Evolutionary conservation across 164 flowering plant species (phyloP), one percentile per base, ranked within the genome.

Genomic region (Magnolia kwangsiensis): DNA sequence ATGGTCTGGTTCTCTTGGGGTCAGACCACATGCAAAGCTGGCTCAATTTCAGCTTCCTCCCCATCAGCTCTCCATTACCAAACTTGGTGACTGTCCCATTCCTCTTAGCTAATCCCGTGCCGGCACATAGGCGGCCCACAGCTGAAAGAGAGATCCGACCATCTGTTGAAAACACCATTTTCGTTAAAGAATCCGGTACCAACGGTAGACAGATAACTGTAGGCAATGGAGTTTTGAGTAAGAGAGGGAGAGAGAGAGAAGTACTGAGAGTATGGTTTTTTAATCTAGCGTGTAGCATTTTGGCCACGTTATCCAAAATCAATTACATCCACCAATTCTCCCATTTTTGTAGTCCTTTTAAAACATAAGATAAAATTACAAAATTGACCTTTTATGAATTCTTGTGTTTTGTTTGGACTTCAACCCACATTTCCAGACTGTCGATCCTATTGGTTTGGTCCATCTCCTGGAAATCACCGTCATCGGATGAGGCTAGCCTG

Each of bases 31-130:
- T 13, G 21, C 27, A 21, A 4, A 69, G 27, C 45, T 63, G 61
- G 0, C 14, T 51, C 64, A 45, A 29, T 49, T 80, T 86, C 76
- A 90, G 70, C 87, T 89, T 86, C 83, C 80, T 82, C 77, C 98
- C 96, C 98, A 92, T 92, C 27, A 90, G 59, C 75, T 92, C 91
- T 68, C 96, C 97, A 79, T 85, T 83, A 65, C 89, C 49, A 79
- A 86, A 90, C 83, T 79, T 86, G 74, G 83, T 79, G 14, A 73
- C 69, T 78, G 77, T 80, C 75, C 72, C 70, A 78, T 80, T 74
- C 72, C 70, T 7, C 75, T 84, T 68, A 85, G 82, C 74, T 84
- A 83, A 61, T 19, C 86, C 82, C 0, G 78, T 31, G 20, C 78
- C 55, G 70, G 87, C 85, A 13, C 78, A 73, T 63, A 82, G 68